Evolutionary conservation across 345 rosid genomes (phyloP).

Genomic region (Physaria fendleri): DNA sequence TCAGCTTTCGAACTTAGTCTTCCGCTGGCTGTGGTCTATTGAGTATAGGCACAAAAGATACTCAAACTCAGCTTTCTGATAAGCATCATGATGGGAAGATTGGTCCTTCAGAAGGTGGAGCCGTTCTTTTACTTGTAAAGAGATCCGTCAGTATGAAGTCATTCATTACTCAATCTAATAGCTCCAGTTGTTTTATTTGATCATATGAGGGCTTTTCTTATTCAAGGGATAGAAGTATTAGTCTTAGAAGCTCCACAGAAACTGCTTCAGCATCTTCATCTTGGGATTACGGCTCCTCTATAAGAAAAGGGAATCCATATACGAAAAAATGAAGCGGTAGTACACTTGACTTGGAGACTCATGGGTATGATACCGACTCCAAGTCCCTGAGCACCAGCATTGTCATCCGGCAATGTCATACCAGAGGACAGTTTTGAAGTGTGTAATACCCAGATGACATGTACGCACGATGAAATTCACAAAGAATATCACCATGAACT

Average conservation of each 20-base stretch:
- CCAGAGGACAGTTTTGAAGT: constrained; percentile 33
- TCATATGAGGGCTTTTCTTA: constrained; percentile 67
- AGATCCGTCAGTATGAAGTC: constrained; percentile 80
- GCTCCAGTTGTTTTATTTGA: constrained; percentile 51
- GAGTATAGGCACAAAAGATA: constrained; percentile 30
- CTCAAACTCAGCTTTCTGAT: constrained; percentile 28
- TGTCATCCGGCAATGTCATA: constrained; percentile 51
- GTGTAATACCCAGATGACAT: constrained; percentile 26
- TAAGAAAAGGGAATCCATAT: constrained; percentile 53
- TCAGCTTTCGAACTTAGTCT: too few relatives aligned
- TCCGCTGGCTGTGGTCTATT: constrained; percentile 27
- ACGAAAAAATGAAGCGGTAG: constrained; percentile 69
- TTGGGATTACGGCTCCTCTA: constrained; percentile 60
- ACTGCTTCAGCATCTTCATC: constrained; percentile 84
- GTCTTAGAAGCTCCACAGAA: constrained; percentile 80
- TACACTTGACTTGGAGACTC: constrained; percentile 62
- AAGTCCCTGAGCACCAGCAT: constrained; percentile 59
- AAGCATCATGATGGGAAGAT: constrained; percentile 29
- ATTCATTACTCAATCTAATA: constrained; percentile 57
- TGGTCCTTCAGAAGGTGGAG: constrained; percentile 46
- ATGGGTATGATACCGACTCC: constrained; percentile 43
- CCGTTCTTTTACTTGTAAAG: constrained; percentile 62
- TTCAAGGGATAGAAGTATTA: constrained; percentile 54
- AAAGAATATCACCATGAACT: constrained; percentile 32
- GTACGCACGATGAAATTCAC: constrained; percentile 33